Evolutionary conservation across 164 flowering plant genomes (phyloP).

Genomic region (Cinnamomum micranthum): DNA sequence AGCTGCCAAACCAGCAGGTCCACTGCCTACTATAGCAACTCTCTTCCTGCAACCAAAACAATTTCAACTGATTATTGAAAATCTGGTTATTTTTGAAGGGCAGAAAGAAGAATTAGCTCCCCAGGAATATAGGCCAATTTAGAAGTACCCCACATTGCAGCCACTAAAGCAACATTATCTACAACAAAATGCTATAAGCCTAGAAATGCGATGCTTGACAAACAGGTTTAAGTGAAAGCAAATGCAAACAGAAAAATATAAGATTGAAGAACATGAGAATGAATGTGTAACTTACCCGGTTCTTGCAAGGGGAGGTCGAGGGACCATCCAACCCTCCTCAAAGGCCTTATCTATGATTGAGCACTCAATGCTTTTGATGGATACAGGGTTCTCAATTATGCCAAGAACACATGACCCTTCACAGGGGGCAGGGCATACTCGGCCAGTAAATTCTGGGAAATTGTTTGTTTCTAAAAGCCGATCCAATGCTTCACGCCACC

Average conservation of each 20-base stretch:
- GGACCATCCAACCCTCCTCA: constrained; percentile 99
- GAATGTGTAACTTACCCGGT: constrained; percentile 63
- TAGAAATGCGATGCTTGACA: neutral
- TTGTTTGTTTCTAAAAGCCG: constrained; percentile 95
- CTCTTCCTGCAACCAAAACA: constrained; percentile 49
- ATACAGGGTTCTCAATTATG: constrained; percentile 96
- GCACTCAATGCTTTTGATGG: constrained; percentile 94
- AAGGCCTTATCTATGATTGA: constrained; percentile 97
- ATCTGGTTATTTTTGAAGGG: neutral
- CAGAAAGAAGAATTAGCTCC: neutral
- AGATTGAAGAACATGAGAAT: neutral
- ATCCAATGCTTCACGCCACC: constrained; percentile 98
- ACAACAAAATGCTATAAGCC: neutral
- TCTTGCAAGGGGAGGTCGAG: constrained; percentile 82
- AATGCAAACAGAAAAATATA: neutral
- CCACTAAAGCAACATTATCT: neutral
- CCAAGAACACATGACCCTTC: constrained; percentile 99
- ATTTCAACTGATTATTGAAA: neutral
- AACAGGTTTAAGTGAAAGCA: neutral
- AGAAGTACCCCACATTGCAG: neutral
- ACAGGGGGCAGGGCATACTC: constrained; percentile 99
- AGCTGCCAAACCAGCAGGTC: constrained; percentile 98
- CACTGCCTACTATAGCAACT: constrained; percentile 93
- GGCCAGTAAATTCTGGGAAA: constrained; percentile 98
- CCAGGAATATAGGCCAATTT: neutral